These are phyloP conservation scores for Jaapia argillacea DNA, from an alignment of 768 basidiomycete species.

Conservation along the genomic window DNA sequence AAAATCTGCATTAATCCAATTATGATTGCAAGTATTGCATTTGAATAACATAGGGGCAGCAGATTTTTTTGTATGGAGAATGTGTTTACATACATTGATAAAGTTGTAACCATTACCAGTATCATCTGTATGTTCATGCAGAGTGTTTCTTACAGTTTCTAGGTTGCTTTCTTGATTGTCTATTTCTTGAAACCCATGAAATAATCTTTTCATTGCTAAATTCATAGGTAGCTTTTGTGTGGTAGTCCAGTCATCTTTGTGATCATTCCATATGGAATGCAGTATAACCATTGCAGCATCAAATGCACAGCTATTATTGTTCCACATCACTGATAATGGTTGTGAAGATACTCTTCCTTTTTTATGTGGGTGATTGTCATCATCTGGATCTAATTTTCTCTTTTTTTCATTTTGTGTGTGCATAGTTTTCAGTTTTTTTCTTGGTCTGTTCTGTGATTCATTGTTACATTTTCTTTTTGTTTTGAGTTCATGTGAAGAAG, in stretches of 20 bases:
- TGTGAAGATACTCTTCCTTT: not conserved
- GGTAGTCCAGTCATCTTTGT: not conserved
- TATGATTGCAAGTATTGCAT: no score
- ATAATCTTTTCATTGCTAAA: not conserved
- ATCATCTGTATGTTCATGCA: no score
- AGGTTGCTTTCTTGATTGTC: not conserved
- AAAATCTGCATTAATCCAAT: no score
- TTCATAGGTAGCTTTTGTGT: not conserved
- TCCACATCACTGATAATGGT: constrained; percentile 1
- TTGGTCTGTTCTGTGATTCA: not conserved
- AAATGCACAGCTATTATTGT: constrained; percentile 6
- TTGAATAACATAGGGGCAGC: no score
- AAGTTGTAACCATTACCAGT: not conserved
- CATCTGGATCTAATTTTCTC: not conserved
- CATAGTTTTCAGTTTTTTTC: not conserved
- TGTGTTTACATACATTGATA: no score
- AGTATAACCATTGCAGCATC: constrained; percentile 3
- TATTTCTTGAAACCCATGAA: not conserved
- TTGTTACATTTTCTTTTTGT: no score
- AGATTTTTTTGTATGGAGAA: no score
- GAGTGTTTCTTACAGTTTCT: not conserved
- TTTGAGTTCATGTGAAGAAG: no score
- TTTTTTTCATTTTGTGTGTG: not conserved
- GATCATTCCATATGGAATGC: not conserved
- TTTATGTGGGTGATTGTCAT: not conserved